These are phyloP conservation scores for Fusarium globosum DNA, from an alignment of 2,329 filamentous ascomycete genomes.

Conservation along the genomic window DNA sequence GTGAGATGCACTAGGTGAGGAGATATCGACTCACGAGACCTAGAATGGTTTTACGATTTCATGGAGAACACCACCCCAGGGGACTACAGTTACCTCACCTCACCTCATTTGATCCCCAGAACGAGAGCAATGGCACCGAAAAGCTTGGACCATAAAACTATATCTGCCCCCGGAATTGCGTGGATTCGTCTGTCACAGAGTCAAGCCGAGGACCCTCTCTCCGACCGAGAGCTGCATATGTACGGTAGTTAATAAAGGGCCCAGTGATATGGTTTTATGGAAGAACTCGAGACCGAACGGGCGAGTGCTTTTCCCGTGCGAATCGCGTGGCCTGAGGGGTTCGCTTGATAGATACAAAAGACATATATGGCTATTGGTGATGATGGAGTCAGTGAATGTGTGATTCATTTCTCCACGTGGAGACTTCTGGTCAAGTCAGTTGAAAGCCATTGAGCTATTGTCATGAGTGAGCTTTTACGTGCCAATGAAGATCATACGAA, in stretches of 20 bases:
- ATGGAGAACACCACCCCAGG: background rate
- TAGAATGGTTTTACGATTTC: slow-evolving; percentile 1
- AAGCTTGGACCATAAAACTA: slow-evolving; percentile 5
- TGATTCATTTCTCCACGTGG: slow-evolving; percentile 8
- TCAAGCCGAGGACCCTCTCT: slow-evolving; percentile 30
- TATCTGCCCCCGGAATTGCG: slow-evolving; percentile 13
- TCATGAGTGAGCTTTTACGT: background rate
- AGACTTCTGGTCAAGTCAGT: background rate
- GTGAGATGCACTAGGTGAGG: background rate
- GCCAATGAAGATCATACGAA: background rate
- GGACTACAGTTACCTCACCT: slow-evolving; percentile 7
- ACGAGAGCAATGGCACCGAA: background rate
- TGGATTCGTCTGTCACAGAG: slow-evolving; percentile 25
- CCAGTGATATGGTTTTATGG: slow-evolving; percentile 7
- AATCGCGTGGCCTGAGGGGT: slow-evolving; percentile 16
- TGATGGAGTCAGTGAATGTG: background rate
- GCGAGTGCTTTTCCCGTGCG: slow-evolving; percentile 25
- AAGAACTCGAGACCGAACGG: slow-evolving; percentile 8
- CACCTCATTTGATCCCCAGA: background rate
- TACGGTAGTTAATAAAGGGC: slow-evolving; percentile 26
- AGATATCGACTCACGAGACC: slow-evolving; percentile 23
- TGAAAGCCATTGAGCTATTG: background rate
- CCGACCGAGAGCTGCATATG: slow-evolving; percentile 31
- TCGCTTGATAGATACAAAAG: slow-evolving; percentile 4
- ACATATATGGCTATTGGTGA: slow-evolving; percentile 1